Evolutionary conservation across 345 rosid genomes (phyloP), one percentile per base, ranked within the genome.

Genomic region (Iberis pinnata): DNA sequence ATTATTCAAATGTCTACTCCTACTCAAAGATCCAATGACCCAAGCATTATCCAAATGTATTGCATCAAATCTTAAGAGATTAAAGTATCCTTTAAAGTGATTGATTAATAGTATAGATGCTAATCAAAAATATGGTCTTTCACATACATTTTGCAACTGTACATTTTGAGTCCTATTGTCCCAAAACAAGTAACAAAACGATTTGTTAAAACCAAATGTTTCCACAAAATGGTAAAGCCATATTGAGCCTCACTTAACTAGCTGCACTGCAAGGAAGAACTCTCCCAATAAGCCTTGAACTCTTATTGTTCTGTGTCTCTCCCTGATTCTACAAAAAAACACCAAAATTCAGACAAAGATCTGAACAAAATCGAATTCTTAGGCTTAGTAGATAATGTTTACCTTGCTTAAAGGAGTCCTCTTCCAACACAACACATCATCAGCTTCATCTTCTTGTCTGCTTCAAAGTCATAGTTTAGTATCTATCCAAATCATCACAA

Each of bases 361-460:
- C 9, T 18, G 39, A 29, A 27, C 15, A 73, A 33, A 57, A 14
- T 33, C 9, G 51, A 52, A 37, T 19, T 19, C 15, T 33, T 43
- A 49, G 46, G 18, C 31, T 2, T 37, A 43, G 53, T 43, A 25
- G 2, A 9, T 9, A 24, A 14, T 16, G 43, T 73, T 75, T 29
- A 83, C 93, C 94, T 82, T 77, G 56, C 59, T 61, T 40, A 63
- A 17, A 1, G 79, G 76, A 67, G 81, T 80, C 67, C 76, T 80
- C 83, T 79, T 79, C 96, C 94, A 84, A 56, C 96, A 77, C 53
- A 76, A 73, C 17, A 75, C 47, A 49, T 61, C 68, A 1, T 61
- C 68, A 1, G 80, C 54, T 44, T 64, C 61, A 61, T 79, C 83
- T 64, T 70, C 71, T 31, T 13, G 3, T 55, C 95, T 86, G 86